These are phyloP conservation scores for Cladosporium halotolerans DNA, from an alignment of 2,329 filamentous ascomycete genomes.

Conservation along the genomic window DNA sequence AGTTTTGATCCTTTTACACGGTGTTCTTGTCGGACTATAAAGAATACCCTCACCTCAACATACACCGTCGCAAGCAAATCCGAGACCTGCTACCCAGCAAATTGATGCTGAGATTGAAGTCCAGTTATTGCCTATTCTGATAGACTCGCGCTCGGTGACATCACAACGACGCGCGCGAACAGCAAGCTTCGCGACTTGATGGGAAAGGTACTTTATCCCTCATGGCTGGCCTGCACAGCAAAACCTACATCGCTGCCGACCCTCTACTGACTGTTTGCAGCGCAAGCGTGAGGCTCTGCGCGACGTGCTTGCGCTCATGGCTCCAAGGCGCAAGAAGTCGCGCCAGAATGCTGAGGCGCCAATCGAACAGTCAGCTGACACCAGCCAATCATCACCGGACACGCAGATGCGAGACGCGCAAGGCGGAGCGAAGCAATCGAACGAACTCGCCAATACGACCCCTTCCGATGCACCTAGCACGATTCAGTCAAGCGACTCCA, in stretches of 20 bases:
- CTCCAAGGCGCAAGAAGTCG: constrained; percentile 10
- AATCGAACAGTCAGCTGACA: background rate
- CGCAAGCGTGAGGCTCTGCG: constrained; percentile 5
- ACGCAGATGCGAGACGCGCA: background rate
- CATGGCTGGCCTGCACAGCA: background rate
- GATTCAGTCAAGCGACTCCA: background rate
- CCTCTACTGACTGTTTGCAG: background rate
- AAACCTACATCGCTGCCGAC: background rate
- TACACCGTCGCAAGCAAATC: background rate
- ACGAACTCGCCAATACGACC: background rate
- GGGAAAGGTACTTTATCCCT: background rate
- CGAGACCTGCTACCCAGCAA: no score
- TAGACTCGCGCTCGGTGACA: background rate
- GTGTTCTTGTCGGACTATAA: background rate
- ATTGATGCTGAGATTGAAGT: no score
- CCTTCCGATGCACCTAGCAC: background rate
- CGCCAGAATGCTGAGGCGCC: constrained; percentile 8
- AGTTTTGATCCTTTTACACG: no score
- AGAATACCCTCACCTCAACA: background rate
- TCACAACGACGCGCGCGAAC: background rate
- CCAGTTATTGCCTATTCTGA: no score
- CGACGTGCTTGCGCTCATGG: constrained; percentile 7
- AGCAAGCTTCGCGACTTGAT: constrained; percentile 5
- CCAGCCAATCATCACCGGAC: constrained; percentile 8
- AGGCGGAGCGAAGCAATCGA: background rate